Evolutionary conservation across 805 yeast species (phyloP), one percentile per base, ranked within the genome.

Genomic region (Zygosaccharomyces bailii): DNA sequence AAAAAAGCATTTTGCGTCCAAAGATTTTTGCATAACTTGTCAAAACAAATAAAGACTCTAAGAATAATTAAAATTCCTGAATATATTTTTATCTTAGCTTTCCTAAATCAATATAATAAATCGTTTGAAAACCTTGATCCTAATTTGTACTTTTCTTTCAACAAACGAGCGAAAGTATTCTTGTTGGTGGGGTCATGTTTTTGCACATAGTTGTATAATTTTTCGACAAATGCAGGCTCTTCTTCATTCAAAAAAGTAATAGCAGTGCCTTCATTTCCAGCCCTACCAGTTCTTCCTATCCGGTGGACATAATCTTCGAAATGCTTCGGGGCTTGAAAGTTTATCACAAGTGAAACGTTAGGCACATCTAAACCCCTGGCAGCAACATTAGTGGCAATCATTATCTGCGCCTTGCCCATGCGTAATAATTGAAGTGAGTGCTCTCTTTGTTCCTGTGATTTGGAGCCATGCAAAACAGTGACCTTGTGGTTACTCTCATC

Each of bases 241-340:
- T 72, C 73, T 9, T 73, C 74, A 43, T 77, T 79, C 50, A 89
- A 62, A 51, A 86, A 85, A 0, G 96, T 84, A 9, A 82, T 70
- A 4, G 96, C 84, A 7, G 75, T 71, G 35, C 99, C 99, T 4
- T 60, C 61, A 37, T 77, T 79, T 0, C 97, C 98, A 0, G 96
- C 97, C 64, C 99, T 78, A 30, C 98, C 99, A 0, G 99, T 91
- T 67, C 99, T 80, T 45, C 99, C 99, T 40, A 91, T 84, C 59
- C 98, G 75, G 66, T 91, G 99, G 14, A 91, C 78, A 55, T 89
- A 91, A 47, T 84, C 90, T 50, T 89, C 96, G 35, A 89, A 76
- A 25, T 73, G 72, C 50, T 73, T 77, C 7, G 89, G 69, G 90
- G 90, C 83, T 54, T 91, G 96, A 59, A 75, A 90, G 62, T 91